A percentile compares a stretch with the other conserved stretches of the same genome.
phyloP scores from a whole-genome alignment of 2,329 filamentous ascomycete species.

The Diaporthe velutina region DNA sequence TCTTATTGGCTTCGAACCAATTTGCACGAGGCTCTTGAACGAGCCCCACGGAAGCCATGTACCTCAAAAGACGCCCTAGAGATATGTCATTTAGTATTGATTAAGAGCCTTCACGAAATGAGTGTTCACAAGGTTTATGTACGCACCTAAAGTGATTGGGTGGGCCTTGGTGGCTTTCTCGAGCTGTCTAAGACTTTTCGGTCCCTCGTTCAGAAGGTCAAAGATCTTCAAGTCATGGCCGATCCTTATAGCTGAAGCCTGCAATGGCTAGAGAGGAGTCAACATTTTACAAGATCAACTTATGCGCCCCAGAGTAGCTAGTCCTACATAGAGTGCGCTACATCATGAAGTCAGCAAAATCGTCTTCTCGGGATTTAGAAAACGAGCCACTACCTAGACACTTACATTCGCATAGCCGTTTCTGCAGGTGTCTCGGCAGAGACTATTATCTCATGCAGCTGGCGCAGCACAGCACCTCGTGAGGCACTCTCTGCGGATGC shows the following conservation, averaged over 20 bases:
- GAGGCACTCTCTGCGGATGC: not conserved
- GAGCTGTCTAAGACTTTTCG: not conserved
- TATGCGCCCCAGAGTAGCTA: not conserved
- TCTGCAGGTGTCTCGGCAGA: not conserved
- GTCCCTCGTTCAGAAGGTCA: not conserved
- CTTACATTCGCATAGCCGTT: not conserved
- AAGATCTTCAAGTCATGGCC: not conserved
- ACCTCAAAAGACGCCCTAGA: not conserved
- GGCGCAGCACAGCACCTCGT: not conserved
- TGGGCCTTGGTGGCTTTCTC: not conserved
- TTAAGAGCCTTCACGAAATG: not conserved
- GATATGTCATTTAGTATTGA: not conserved
- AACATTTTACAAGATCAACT: not conserved
- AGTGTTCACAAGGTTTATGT: not conserved
- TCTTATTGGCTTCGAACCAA: not conserved
- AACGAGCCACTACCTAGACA: not conserved
- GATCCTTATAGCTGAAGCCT: not conserved
- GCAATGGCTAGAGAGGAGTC: not conserved
- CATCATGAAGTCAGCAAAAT: not conserved
- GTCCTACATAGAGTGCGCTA: not conserved
- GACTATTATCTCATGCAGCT: not conserved
- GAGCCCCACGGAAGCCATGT: not conserved
- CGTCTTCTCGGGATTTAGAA: not conserved
- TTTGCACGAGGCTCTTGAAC: not conserved
- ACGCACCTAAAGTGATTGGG: not conserved